These are phyloP conservation scores for Bipolaris gigantea DNA, from an alignment of 2,329 filamentous ascomycete species.

Conservation along the genomic window DNA sequence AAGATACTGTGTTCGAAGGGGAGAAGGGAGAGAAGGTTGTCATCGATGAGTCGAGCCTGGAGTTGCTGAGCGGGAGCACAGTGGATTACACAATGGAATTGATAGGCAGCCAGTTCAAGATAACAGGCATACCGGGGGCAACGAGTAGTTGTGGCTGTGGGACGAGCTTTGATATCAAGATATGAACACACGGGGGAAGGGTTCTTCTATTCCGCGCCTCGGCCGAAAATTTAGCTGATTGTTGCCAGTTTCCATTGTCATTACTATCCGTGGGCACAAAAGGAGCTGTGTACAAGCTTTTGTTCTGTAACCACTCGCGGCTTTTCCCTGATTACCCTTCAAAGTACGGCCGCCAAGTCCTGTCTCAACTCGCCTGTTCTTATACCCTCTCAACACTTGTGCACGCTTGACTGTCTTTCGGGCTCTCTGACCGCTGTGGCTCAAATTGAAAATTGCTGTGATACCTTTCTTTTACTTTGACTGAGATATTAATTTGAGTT, in stretches of 20 bases:
- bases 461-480: too few species aligned
- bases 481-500: too few species aligned
- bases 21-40: conserved; percentile 73
- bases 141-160: conserved; percentile 96
- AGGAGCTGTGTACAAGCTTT: too few species aligned
- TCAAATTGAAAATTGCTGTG: too few species aligned
- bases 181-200: conserved; percentile 18
- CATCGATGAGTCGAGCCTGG: conserved; percentile 83
- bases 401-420: too few species aligned
- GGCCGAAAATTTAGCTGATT: neutral
- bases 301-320: too few species aligned
- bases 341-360: too few species aligned
- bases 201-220: neutral
- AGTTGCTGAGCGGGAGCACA: conserved; percentile 88
- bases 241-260: neutral
- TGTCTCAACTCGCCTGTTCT: too few species aligned
- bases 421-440: too few species aligned
- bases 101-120: conserved; percentile 94
- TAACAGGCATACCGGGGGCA: conserved; percentile 87
- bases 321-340: too few species aligned
- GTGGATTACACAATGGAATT: conserved; percentile 96
- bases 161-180: conserved; percentile 92
- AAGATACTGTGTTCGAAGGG: conserved; percentile 86
- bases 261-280: neutral
- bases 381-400: too few species aligned